These are phyloP conservation scores for Neurospora sp. DNA, from an alignment of 495 filamentous ascomycete species.

Conservation along the genomic window DNA sequence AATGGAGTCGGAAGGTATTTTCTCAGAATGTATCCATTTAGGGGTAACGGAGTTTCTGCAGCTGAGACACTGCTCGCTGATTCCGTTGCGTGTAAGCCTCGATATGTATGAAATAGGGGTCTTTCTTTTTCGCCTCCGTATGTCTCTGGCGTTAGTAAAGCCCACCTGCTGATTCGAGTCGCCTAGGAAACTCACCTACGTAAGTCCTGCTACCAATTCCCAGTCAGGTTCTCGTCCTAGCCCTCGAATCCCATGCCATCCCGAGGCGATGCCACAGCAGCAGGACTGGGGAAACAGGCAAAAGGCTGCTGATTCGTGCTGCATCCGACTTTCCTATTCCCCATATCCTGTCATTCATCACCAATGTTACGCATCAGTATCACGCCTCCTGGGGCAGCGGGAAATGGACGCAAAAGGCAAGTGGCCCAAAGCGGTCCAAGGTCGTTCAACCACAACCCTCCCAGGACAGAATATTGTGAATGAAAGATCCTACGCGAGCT, in stretches of 20 bases:
- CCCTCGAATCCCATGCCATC: background rate
- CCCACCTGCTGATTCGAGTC: background rate
- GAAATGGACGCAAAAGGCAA: background rate
- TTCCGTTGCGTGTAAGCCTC: background rate
- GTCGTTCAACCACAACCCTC: background rate
- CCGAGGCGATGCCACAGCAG: background rate
- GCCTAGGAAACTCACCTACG: background rate
- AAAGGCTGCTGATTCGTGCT: background rate
- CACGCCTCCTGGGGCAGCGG: background rate
- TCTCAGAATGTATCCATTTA: background rate
- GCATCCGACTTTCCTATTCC: background rate
- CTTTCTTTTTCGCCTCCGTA: background rate
- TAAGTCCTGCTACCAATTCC: background rate
- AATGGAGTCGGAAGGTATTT: background rate
- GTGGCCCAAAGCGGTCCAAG: background rate
- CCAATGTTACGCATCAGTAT: background rate
- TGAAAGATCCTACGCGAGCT: background rate
- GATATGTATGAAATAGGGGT: background rate
- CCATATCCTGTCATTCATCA: background rate
- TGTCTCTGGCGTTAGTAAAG: background rate
- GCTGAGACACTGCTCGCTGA: background rate
- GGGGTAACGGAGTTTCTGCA: background rate
- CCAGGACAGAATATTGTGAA: background rate
- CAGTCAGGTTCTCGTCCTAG: background rate
- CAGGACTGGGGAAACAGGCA: background rate